Evolutionary conservation across 495 filamentous ascomycete species (phyloP).

Genomic region (Penicillium atrosanguineum): DNA sequence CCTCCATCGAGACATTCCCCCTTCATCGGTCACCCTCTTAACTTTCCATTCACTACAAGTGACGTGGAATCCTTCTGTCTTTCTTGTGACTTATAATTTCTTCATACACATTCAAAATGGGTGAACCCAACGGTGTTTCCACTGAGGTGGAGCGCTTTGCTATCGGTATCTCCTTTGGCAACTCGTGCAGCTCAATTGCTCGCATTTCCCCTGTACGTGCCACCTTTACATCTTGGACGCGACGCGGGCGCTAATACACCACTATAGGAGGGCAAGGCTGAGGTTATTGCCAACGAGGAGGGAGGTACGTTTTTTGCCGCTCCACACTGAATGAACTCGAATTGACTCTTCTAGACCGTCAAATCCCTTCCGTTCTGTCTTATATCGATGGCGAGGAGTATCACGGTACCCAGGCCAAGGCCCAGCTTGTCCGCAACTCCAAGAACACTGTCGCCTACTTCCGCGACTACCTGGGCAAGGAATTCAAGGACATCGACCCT

Average conservation of each 20-base stretch:
- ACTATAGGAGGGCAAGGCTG: slow-evolving; percentile 80
- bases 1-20: slow-evolving; percentile 23
- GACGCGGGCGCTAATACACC: slow-evolving; percentile 11
- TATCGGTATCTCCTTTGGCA: slow-evolving; percentile 97
- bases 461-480: slow-evolving; percentile 90
- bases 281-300: slow-evolving; percentile 99
- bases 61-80: slow-evolving; percentile 13
- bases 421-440: slow-evolving; percentile 84
- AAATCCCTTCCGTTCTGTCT: slow-evolving; percentile 91
- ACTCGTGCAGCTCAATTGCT: slow-evolving; percentile 96
- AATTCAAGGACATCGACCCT: slow-evolving; percentile 94
- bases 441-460: slow-evolving; percentile 94
- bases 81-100: slow-evolving; percentile 10
- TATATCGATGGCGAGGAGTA: slow-evolving; percentile 96
- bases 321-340: slow-evolving; percentile 7
- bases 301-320: slow-evolving; percentile 62
- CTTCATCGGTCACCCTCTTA: slow-evolving; percentile 17
- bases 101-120: slow-evolving; percentile 46
- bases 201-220: slow-evolving; percentile 65
- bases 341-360: slow-evolving; percentile 64
- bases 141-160: slow-evolving; percentile 61
- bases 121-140: slow-evolving; percentile 44
- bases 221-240: not conserved
- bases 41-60: slow-evolving; percentile 15
- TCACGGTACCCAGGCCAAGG: slow-evolving; percentile 92